Base-by-base conservation (phyloP, 176 grass and related monocot species). In the Ampelocalamus luodianensis region DNA sequence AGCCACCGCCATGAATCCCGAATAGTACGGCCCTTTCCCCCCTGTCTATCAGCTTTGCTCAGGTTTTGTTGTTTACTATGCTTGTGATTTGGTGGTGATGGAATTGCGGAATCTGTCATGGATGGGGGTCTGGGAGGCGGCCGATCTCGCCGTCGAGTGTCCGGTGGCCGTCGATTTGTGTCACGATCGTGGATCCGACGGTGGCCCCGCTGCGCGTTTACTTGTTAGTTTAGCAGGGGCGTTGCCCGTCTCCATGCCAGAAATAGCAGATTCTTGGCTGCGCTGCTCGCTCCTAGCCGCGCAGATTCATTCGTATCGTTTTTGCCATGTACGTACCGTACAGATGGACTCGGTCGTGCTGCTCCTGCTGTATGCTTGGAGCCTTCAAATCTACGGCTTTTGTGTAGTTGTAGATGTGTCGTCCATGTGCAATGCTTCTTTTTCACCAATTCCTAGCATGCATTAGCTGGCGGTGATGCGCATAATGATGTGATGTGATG, bases 1-100 rank as follows among this genome's bases (percentile, higher is more conserved):
- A 53, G 26, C 50, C 6, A 60, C 50, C 49, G 79, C 80, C 85
- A 90, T 90, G 89, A 90, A 84, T 18, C 89, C 85, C 60, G 80
- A 90, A 65, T 90, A 90, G 89, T 90, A 87, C 65, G 80, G 0
- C 13, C 39, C 46, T 9, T 9, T 43, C 73, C 53, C 53, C 63
- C 62, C 53, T 42, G 44, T 43, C 17, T 61, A 17, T 18, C 58
- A 13, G 40, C 16, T 34, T 13, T 16, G 10, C 15, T 34, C 29
- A 17, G 14, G 27, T 65, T 36, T 55, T 55, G 60, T 27, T 13
- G 60, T 27, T 27, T 27, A 14, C 24, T 13, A 2, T 34, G 62
- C 7, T 32, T 14, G 71, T 0, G 78, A 46, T 56, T 74, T 10
- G 18, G 24, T 60, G 69, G 48, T 75, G 12, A 7, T 13, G 38